Percentiles rank a stretch among this genome's conserved stretches.
These are phyloP conservation scores for Catharanthus roseus DNA, from an alignment of 257 asterid species.

Conservation along the genomic window DNA sequence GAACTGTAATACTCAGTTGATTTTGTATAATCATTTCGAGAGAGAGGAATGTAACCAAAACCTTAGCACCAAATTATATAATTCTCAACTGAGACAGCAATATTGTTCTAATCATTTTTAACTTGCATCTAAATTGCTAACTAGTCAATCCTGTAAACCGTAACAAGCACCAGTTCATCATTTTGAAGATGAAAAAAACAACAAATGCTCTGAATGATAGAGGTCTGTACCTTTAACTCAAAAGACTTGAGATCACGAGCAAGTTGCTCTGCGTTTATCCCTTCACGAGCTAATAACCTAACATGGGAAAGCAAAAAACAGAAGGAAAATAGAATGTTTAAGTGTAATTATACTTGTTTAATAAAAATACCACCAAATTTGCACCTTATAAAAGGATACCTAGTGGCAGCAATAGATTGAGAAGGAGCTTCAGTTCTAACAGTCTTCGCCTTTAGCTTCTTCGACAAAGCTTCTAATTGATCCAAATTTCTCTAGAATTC, in stretches of 20 bases:
- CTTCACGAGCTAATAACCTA: conserved; percentile 93
- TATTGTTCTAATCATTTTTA: background rate
- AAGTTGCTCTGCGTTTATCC: conserved; percentile 93
- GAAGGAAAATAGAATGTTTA: background rate
- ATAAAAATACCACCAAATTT: background rate
- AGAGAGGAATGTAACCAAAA: background rate
- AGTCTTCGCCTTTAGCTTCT: conserved; percentile 86
- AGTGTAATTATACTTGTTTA: background rate
- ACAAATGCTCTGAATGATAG: background rate
- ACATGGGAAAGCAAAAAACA: conserved; percentile 1
- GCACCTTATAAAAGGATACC: conserved; percentile 28
- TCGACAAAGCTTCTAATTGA: conserved; percentile 89
- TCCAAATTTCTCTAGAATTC: conserved; percentile 79
- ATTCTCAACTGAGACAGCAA: background rate
- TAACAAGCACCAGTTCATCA: background rate
- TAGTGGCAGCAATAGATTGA: conserved; percentile 92
- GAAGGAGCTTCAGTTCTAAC: conserved; percentile 90
- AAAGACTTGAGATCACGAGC: conserved; percentile 98
- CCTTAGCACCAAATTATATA: background rate
- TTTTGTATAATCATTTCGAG: too few relatives aligned
- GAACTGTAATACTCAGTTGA: background rate
- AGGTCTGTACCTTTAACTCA: conserved; percentile 63
- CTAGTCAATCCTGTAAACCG: background rate
- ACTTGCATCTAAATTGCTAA: background rate
- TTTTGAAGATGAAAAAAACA: background rate